Base-by-base conservation (phyloP, 192 early-diverging fungal genomes). In the Polychytrium aggregatum region DNA sequence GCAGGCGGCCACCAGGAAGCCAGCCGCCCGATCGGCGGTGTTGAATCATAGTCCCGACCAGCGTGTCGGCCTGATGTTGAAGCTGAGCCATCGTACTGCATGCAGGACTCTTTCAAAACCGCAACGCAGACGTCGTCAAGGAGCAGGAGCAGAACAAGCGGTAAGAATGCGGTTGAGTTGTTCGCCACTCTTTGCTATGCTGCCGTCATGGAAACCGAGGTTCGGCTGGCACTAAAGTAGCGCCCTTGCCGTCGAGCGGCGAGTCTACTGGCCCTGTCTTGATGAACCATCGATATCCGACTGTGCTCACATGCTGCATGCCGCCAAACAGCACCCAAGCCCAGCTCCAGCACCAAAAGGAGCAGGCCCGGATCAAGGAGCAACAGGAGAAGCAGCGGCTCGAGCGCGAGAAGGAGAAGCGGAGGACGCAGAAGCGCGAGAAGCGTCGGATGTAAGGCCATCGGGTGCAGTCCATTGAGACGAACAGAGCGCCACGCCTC, bases 71-170 rank as follows among this genome's bases (percentile, higher is more conserved):
- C 20, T 37, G 57, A 29, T 16, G 16, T 54, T 6, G 31, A 42
- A 21, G 24, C 49, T 16, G 63, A 64, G 37, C 58, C 49, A 9
- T 50, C 69, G 24, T 13, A 2, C 3, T 17, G 44, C 2, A 1
- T n/a, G n/a, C 45, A 39, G 50, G 22, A 36, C 28, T 53, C n/a
- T 45, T 81, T 14, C 59, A 62, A 6, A 85, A 85, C 50, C 64
- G 52, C 21, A 85, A 85, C 53, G 65, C 70, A 1, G 70, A 76
- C 7, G 44, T 61, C 9, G 63, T 82, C 2, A 76, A 81, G 53
- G 63, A 82, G 30, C 64, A 69, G 36, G 84, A 85, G 28, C 61
- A 63, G 11, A 21, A 48, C 26, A 66, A 66, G 25, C 50, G 47
- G 50, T 29, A 18, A 22, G 26, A 0, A 13, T 29, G 11, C 16